A percentile compares a stretch with the other conserved stretches of the same genome.
Evolutionary conservation across 2,329 filamentous ascomycete genomes (phyloP).

Genomic region (Aspergillus sp.): DNA sequence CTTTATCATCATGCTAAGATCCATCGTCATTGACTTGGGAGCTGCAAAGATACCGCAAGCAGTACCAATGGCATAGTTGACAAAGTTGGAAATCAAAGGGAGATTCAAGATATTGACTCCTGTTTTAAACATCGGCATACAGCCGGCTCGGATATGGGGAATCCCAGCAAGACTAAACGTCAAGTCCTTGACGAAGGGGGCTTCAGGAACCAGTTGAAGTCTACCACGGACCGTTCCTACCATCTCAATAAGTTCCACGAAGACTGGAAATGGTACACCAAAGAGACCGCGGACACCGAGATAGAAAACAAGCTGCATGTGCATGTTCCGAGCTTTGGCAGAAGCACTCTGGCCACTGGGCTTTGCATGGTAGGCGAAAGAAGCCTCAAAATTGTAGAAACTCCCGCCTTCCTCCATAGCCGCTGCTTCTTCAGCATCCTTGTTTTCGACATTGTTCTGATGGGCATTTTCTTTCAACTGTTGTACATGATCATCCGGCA

Average conservation of each 20-base stretch:
- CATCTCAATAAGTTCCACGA: conserved; percentile 85
- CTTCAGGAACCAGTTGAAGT: conserved; percentile 81
- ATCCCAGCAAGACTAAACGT: conserved; percentile 94
- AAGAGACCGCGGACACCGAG: conserved; percentile 86
- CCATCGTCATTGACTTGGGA: conserved; percentile 89
- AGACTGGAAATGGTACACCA: conserved; percentile 82
- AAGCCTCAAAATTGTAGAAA: conserved; percentile 89
- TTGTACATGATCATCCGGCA: conserved; percentile 78
- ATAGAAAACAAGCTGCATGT: conserved; percentile 95
- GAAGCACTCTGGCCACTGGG: conserved; percentile 69
- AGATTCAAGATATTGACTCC: conserved; percentile 90
- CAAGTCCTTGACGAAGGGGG: conserved; percentile 87
- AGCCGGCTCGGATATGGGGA: conserved; percentile 85
- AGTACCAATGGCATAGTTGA: conserved; percentile 89
- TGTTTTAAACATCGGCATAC: conserved; percentile 86
- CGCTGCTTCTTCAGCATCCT: conserved; percentile 82
- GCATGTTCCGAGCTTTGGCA: conserved; percentile 89
- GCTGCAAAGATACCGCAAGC: conserved; percentile 90
- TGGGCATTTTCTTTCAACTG: conserved; percentile 81
- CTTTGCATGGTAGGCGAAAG: conserved; percentile 86
- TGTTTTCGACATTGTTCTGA: conserved; percentile 73
- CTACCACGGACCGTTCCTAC: conserved; percentile 83
- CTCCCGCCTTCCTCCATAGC: conserved; percentile 88
- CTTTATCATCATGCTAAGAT: conserved; percentile 84
- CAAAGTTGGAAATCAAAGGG: conserved; percentile 91